Conservation (phyloP, 176 grass and related monocot genomes). For the Stipa capillata region DNA sequence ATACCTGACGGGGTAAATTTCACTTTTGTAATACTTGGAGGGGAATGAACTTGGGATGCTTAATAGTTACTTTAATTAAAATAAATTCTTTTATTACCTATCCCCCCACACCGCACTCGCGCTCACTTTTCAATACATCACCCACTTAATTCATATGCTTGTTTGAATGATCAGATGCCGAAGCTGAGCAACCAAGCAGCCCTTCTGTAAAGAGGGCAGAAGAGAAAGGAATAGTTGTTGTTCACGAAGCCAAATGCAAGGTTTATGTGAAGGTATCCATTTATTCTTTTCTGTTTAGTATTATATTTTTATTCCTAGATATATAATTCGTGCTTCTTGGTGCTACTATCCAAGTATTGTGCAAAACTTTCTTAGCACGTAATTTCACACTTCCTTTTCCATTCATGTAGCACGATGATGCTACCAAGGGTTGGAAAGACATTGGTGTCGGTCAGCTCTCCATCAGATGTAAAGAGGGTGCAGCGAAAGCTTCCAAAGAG, state of each 20-base stretch:
- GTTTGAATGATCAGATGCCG: conserved; percentile 40
- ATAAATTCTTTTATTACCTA: background rate
- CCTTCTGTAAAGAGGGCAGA: conserved; percentile 88
- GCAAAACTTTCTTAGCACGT: background rate
- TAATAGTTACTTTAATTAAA: background rate
- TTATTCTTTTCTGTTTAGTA: conserved; percentile 1
- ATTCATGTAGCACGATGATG: conserved; percentile 58
- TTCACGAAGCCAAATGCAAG: conserved; percentile 98
- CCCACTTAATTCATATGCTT: background rate
- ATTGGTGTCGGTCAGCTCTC: conserved; percentile 81
- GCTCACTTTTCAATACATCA: background rate
- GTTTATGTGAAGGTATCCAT: conserved; percentile 86
- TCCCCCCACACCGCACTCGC: background rate
- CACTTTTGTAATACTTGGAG: background rate
- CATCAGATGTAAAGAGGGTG: conserved; percentile 82
- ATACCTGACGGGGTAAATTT: background rate
- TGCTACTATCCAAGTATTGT: background rate
- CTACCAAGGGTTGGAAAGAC: conserved; percentile 85
- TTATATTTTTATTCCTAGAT: background rate
- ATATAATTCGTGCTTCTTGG: conserved; percentile 10
- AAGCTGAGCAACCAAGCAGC: conserved; percentile 69
- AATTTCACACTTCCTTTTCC: conserved; percentile 10
- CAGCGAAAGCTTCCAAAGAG: conserved; percentile 71
- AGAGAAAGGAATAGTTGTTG: conserved; percentile 84
- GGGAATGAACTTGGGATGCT: background rate